Evolutionary conservation across 2,329 filamentous ascomycete genomes (phyloP).

Genomic region (Diaporthe sp.): DNA sequence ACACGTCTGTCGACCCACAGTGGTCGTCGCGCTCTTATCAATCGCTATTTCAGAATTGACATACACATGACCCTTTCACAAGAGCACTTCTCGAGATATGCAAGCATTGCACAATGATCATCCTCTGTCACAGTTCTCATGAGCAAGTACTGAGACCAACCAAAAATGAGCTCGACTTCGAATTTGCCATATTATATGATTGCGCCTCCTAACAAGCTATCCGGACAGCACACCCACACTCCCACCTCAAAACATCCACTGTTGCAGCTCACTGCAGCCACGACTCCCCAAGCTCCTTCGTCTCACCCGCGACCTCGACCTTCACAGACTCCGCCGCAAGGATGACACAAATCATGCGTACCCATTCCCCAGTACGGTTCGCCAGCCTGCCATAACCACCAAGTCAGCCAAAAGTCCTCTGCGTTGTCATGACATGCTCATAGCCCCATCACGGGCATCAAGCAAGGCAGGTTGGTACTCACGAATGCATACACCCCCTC

Average conservation of each 20-base stretch:
- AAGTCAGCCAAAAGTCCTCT: constrained; percentile 1
- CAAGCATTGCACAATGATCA: not conserved
- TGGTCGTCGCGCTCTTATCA: not conserved
- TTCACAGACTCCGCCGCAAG: constrained; percentile 24
- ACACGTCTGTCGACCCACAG: not conserved
- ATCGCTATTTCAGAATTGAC: not conserved
- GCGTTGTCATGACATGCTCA: not conserved
- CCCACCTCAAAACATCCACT: not conserved
- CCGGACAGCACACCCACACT: not conserved
- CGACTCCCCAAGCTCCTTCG: constrained; percentile 30
- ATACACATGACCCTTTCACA: not conserved
- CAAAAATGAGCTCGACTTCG: not conserved
- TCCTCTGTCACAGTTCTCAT: no score
- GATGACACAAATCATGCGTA: constrained; percentile 28
- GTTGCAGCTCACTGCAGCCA: constrained; percentile 32
- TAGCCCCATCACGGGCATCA: not conserved
- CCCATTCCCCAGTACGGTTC: constrained; percentile 38
- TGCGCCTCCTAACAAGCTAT: not conserved
- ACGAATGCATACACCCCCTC: constrained; percentile 50
- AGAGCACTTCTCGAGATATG: not conserved
- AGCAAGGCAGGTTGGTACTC: constrained; percentile 41
- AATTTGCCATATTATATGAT: not conserved
- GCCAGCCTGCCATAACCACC: constrained; percentile 19
- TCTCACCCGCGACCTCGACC: constrained; percentile 22
- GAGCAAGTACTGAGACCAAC: no score